Evolutionary conservation across 306 rosid genomes (phyloP), one percentile per base, ranked within the genome.

Genomic region (Dryas alaskensis): DNA sequence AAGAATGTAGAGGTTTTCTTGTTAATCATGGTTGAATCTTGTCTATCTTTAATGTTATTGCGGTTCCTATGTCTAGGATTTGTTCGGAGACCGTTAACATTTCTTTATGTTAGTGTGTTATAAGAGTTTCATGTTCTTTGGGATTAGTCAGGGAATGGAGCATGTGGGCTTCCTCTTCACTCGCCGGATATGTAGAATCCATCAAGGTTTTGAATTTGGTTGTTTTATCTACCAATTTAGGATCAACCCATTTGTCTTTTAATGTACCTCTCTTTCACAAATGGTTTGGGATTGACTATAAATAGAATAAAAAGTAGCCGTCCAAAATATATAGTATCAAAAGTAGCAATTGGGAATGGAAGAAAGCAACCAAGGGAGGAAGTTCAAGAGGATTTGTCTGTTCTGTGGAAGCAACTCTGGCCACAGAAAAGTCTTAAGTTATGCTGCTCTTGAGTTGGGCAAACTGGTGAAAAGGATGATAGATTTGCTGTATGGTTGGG

Each of bases 361-460:
- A 85, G 90, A 86, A 75, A 60, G 78, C 58, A 76, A 79, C 68
- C 54, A 76, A 31, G 78, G 61, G 61, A 84, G 93, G 89, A 86
- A 86, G 82, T 87, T 92, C 82, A 87, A 64, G 59, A 87, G 80
- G 79, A 79, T 92, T 17, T 92, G 96, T 73, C 94, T 92, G 69
- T 90, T 90, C 80, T 92, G 96, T 51, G 94, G 96, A 68, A 92
- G 98, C 86, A 92, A 90, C 89, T 77, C 91, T 37, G 95, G 98
- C 73, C 70, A 88, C 80, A 79, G 90, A 39, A 75, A 88, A 75
- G 85, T 89, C 59, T 92, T 89, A 78, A 82, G 93, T 64, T 90
- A 88, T 65, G 92, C 96, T 74, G 87, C 96, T 67, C 80, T 89
- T 84, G 92, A 88, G 68, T 74, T 90, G 85, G 92, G 92, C 81